A percentile compares a stretch with the other conserved stretches of the same genome.
phyloP scores from a whole-genome alignment of 345 rosid genomes.

The Odontarrhena argentea region DNA sequence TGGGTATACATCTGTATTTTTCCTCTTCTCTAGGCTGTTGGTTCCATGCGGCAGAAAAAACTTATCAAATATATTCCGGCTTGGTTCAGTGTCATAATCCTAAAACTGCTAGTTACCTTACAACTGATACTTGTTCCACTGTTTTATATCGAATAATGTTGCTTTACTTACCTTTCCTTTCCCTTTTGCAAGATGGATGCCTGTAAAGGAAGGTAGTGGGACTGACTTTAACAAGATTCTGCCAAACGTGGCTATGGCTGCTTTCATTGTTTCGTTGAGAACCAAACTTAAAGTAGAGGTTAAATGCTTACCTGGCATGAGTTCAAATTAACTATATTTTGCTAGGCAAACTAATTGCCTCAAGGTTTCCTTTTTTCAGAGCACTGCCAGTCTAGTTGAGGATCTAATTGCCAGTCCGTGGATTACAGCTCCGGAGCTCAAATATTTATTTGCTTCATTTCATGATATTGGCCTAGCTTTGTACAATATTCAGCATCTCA shows the following conservation, averaged over 20 bases:
- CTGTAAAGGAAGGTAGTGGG: conserved; percentile 42
- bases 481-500: conserved; percentile 52
- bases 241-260: conserved; percentile 56
- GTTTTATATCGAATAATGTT: background rate
- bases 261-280: conserved; percentile 56
- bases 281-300: conserved; percentile 59
- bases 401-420: conserved; percentile 53
- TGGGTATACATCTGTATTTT: background rate
- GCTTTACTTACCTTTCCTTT: conserved; percentile 1
- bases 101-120: too few relatives aligned
- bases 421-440: conserved; percentile 62
- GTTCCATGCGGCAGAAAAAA: too few relatives aligned
- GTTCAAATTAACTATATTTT: background rate
- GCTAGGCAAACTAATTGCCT: background rate
- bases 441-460: conserved; percentile 50
- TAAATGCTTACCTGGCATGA: background rate
- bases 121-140: too few relatives aligned
- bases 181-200: conserved; percentile 38
- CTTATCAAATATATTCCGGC: too few relatives aligned
- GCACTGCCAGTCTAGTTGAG: conserved; percentile 45
- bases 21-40: too few relatives aligned
- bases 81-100: too few relatives aligned
- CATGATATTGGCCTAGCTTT: conserved; percentile 57
- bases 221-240: conserved; percentile 39
- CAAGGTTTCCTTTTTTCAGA: conserved; percentile 49